Conservation (phyloP, 1,139 yeast genomes). For the Yamadazyma friedrichii region DNA sequence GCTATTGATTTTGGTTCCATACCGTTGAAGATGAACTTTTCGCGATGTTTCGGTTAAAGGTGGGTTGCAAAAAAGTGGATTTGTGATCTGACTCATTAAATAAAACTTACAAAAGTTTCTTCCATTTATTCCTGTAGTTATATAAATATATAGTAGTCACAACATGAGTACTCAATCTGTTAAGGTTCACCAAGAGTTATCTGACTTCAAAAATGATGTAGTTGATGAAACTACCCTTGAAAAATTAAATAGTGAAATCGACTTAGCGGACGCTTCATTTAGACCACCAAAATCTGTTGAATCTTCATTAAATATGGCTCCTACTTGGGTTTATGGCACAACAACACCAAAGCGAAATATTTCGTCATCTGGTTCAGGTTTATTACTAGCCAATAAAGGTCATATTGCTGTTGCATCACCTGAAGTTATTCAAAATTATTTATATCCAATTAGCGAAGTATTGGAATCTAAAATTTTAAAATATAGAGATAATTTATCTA, state of each 20-base stretch:
- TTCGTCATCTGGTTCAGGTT: conserved; percentile 19
- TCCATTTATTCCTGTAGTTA: background rate
- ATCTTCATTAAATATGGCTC: conserved; percentile 3
- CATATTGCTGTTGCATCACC: conserved; percentile 43
- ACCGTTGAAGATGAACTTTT: background rate
- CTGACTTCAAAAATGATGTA: conserved; percentile 1
- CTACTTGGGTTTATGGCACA: conserved; percentile 17
- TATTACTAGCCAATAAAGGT: conserved; percentile 27
- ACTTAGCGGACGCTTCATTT: background rate
- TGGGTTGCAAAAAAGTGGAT: conserved; percentile 6
- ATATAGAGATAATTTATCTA: conserved; percentile 18
- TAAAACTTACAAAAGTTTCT: background rate
- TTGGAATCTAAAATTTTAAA: conserved; percentile 27
- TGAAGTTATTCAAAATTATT: conserved; percentile 41
- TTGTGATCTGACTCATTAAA: conserved; percentile 5
- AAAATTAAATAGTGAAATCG: conserved; percentile 9
- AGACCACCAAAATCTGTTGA: background rate
- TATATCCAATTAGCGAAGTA: conserved; percentile 32
- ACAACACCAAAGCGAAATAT: conserved; percentile 11
- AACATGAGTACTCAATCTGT: background rate
- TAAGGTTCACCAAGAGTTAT: no score
- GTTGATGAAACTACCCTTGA: conserved; percentile 10
- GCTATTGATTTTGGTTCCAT: conserved; percentile 49
- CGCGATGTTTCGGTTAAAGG: background rate
- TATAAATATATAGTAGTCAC: no score